phyloP scores from a whole-genome alignment of 1,284 basidiomycete genomes.

The Golubevia sp. region DNA sequence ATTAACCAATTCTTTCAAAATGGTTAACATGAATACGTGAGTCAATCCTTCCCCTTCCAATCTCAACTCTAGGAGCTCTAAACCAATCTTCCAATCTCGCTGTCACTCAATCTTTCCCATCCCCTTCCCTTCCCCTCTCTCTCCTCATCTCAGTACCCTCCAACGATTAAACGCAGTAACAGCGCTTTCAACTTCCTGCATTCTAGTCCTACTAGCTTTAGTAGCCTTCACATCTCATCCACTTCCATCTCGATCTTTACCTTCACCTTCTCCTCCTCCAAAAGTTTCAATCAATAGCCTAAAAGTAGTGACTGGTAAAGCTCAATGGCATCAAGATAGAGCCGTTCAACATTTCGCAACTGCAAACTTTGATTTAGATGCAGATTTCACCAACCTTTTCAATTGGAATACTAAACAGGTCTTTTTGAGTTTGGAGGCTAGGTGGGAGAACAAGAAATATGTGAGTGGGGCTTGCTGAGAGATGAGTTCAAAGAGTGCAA shows the following conservation, averaged over 20 bases:
- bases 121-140: neutral
- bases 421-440: slow-evolving; percentile 40
- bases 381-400: slow-evolving; percentile 42
- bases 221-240: slow-evolving; percentile 34
- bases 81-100: no score
- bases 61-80: no score
- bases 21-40: no score
- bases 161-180: slow-evolving; percentile 47
- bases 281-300: slow-evolving; percentile 33
- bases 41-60: no score
- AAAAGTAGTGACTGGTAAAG: slow-evolving; percentile 26
- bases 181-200: slow-evolving; percentile 39
- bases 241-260: slow-evolving; percentile 6
- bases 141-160: slow-evolving; percentile 28
- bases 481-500: no score
- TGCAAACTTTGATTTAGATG: slow-evolving; percentile 38
- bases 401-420: slow-evolving; percentile 61
- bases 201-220: slow-evolving; percentile 30
- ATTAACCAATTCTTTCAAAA: no score
- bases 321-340: slow-evolving; percentile 44
- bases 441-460: slow-evolving; percentile 29
- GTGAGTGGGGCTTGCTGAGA: no score
- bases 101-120: neutral
- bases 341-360: slow-evolving; percentile 46
- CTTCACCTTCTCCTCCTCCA: slow-evolving; percentile 17